Evolutionary conservation across 1,139 yeast species (phyloP), one percentile per base, ranked within the genome.

Genomic region (Debaryomyces subglobosus): DNA sequence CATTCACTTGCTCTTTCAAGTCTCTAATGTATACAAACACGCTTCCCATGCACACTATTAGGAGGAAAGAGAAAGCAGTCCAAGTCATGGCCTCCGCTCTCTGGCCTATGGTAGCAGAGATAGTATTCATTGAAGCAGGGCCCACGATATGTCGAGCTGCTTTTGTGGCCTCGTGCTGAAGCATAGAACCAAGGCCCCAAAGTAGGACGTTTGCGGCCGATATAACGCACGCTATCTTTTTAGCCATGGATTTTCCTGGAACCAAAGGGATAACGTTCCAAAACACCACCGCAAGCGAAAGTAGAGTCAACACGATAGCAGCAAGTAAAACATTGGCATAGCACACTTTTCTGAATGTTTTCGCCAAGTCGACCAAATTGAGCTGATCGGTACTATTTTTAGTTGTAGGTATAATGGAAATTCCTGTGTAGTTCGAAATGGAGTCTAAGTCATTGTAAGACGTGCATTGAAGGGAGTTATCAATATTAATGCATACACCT

Each of bases 141-240:
- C 74, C 71, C 1, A 83, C 74, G 43, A 84, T 60, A 5, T 62
- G 58, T 2, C 63, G 56, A 3, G 81, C 74, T 0, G 86, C 70
- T 38, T 68, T 69, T 0, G 77, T 74, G 0, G 88, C 88, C 43
- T 85, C 84, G 54, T 84, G 85, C 45, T 79, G 78, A 71, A 89
- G 77, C 79, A 86, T 83, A 1, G 89, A 76, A 0, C 90, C 90
- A 40, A 85, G 65, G 0, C 89, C 88, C 88, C 90, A 85, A 3
- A 84, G 48, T 9, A 85, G 56, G 23, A 77, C 68, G 44, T 77
- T 62, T 0, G 69, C 48, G 0, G 75, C 65, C 4, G 79, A 65
- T 16, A 79, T 50, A 0, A 67, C 60, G 32, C 79, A 55, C 8
- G 71, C 61, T 3, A 70, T 53, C 44, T 67, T 72, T 25, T 68